Conservation (phyloP, 2,329 filamentous ascomycete species). For the Colletotrichum limetticola region DNA sequence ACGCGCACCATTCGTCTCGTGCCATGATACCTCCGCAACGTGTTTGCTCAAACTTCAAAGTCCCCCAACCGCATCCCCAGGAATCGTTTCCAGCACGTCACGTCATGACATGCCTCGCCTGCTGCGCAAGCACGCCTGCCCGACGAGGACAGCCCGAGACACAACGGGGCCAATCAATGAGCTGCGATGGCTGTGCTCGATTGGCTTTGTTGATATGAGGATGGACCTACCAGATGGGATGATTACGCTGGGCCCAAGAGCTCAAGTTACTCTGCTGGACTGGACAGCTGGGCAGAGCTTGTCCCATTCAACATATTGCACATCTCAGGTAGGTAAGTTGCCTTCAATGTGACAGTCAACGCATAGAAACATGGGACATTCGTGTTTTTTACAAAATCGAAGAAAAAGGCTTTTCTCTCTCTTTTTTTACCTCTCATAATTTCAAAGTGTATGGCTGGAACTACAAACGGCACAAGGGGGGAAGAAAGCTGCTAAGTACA, state of each 20-base stretch:
- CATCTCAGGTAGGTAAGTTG: no score
- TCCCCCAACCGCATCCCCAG: no score
- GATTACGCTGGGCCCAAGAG: no score
- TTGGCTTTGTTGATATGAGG: background rate
- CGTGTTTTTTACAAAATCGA: background rate
- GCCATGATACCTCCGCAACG: background rate
- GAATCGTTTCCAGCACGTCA: background rate
- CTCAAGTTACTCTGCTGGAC: background rate
- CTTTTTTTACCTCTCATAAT: slow-evolving; percentile 15
- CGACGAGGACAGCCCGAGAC: slow-evolving; percentile 25
- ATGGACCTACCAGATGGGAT: background rate
- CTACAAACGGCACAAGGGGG: background rate
- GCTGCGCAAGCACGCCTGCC: slow-evolving; percentile 31
- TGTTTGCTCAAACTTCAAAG: background rate
- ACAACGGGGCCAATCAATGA: background rate
- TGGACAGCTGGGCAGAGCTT: background rate
- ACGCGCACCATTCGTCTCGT: background rate
- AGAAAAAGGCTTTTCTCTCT: slow-evolving; percentile 23
- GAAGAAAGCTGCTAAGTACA: slow-evolving; percentile 32
- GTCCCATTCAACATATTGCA: no score
- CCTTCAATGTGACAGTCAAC: no score
- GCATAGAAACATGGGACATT: no score
- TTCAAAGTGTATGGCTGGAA: slow-evolving; percentile 15
- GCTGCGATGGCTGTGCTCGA: background rate
- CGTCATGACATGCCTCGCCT: background rate